phyloP scores from a whole-genome alignment of 768 basidiomycete genomes.

The Omphalotus guepiniiformis region DNA sequence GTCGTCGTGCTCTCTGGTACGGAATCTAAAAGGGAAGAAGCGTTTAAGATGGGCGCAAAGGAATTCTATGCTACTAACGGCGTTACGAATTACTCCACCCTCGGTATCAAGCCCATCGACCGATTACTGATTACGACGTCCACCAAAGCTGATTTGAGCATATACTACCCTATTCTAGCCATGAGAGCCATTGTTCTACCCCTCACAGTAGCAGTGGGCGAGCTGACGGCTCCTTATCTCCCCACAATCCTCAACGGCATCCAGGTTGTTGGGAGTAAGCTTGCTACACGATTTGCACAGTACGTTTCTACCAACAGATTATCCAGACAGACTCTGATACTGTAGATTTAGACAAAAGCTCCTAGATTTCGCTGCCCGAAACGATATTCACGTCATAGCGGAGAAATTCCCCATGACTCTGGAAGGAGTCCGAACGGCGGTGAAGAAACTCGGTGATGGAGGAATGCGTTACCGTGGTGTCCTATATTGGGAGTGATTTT shows the following conservation, averaged over 20 bases:
- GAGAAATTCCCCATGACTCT: constrained; percentile 25
- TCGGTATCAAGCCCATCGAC: constrained; percentile 21
- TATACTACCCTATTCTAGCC: constrained; percentile 20
- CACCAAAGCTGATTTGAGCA: constrained; percentile 6
- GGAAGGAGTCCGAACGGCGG: constrained; percentile 25
- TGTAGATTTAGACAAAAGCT: constrained; percentile 16
- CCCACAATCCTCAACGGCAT: constrained; percentile 14
- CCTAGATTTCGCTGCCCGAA: constrained; percentile 27
- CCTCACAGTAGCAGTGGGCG: constrained; percentile 18
- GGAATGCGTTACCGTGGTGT: constrained; percentile 29
- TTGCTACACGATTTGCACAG: constrained; percentile 6
- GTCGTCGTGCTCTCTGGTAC: constrained; percentile 29
- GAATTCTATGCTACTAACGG: constrained; percentile 29
- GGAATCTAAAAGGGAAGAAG: constrained; percentile 25
- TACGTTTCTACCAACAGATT: background rate
- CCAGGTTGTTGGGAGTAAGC: constrained; percentile 7
- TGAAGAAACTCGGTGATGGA: constrained; percentile 21
- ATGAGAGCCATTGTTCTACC: constrained; percentile 21
- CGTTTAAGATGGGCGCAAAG: constrained; percentile 24
- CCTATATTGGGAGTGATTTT: constrained; percentile 13
- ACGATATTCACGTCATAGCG: constrained; percentile 21
- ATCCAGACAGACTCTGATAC: background rate
- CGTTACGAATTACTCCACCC: constrained; percentile 6
- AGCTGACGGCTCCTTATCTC: constrained; percentile 20
- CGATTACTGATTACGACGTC: constrained; percentile 28